Evolutionary conservation across 2,329 filamentous ascomycete genomes (phyloP), one percentile per base, ranked within the genome.

Genomic region (Bipolaris gigantea): DNA sequence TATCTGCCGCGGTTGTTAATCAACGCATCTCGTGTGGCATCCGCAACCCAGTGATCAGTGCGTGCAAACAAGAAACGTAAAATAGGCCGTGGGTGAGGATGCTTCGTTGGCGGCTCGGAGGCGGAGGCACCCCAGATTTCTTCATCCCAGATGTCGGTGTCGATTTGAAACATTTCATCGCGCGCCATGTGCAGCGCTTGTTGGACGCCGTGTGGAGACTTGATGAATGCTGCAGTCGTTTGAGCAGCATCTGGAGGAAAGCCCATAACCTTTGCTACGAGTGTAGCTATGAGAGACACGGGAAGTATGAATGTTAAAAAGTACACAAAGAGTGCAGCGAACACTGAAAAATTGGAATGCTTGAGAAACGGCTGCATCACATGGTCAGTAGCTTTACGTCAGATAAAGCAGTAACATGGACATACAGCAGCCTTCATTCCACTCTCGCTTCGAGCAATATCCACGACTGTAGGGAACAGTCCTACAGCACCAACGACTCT

Each of bases 11-110:
- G 51, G 32, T 41, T 57, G 19, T 61, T 55, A 42, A 86, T 80
- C 34, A 87, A 73, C 36, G 79, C 77, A 60, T 86, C 81, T 33
- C 83, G 74, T 27, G 83, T 85, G 61, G 76, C 73, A 57, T 84
- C 77, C 1, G 83, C 83, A 23, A 87, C 81, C 84, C 84, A 87
- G 63, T 85, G 83, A 64, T 87, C 85, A 43, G 81, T 73, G 33
- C 79, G 73, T 1, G 81, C 84, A 67, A 85, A 87, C 60, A 85
- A 80, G 63, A 87, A 85, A 47, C 80, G 79, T 38, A 87, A 57
- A 46, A 77, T 78, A 3, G 79, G 73, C 2, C 77, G 68, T 7
- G 75, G 65, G 41, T 75, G 64, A 15, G 64, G 60, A 36, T 70
- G 61, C 30, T 55, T 34, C 7, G 63, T 53, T 32, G 60, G 32